A percentile compares a stretch with the other conserved stretches of the same genome.
phyloP scores from a whole-genome alignment of 2,329 filamentous ascomycete genomes.

The Emergomyces pasteurianus region DNA sequence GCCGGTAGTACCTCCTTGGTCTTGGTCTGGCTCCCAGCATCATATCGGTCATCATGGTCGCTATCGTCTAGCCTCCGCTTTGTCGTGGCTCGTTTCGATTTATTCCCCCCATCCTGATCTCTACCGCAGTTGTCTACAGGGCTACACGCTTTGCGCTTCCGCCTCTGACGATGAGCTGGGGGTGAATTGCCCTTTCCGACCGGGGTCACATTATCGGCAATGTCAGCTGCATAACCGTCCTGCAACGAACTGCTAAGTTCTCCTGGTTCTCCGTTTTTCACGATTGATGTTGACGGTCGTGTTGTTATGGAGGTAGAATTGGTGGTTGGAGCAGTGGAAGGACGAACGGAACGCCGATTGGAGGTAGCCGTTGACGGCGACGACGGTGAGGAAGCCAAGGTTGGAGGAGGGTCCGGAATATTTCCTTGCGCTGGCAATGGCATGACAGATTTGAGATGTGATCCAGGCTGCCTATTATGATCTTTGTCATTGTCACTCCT shows the following conservation, averaged over 20 bases:
- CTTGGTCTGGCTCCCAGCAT: neutral
- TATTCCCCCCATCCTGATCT: neutral
- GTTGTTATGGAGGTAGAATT: neutral
- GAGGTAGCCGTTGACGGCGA: neutral
- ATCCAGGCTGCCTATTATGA: neutral
- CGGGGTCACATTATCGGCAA: neutral
- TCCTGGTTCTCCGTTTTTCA: neutral
- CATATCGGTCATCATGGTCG: neutral
- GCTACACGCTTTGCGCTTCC: conserved; percentile 3
- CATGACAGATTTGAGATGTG: neutral
- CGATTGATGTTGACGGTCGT: neutral
- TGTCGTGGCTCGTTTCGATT: neutral
- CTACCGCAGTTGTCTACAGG: neutral
- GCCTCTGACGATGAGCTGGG: neutral
- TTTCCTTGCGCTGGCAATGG: neutral
- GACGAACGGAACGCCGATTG: neutral
- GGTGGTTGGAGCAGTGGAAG: neutral
- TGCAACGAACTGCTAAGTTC: neutral
- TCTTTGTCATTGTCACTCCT: neutral
- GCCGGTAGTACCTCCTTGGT: neutral
- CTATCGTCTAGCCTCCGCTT: neutral
- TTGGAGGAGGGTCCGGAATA: neutral
- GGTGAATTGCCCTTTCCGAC: neutral
- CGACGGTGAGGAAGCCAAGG: neutral
- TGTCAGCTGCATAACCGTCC: neutral